A percentile compares a stretch with the other conserved stretches of the same genome.
Conservation (phyloP, 2,329 filamentous ascomycete species). For the Colletotrichum lupini region DNA sequence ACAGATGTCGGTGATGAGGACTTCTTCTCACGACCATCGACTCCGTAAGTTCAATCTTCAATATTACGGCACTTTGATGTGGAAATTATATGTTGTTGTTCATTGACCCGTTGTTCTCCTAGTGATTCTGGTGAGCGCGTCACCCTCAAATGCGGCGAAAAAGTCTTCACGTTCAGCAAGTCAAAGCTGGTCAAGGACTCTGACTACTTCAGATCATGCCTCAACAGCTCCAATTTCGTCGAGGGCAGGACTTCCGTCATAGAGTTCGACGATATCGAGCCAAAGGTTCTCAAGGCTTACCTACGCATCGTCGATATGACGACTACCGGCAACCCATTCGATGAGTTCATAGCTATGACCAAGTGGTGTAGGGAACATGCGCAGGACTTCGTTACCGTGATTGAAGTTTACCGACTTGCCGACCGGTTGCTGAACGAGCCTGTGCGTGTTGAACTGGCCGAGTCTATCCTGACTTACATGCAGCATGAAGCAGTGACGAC, state of each 20-base stretch:
- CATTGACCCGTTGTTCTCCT: not conserved
- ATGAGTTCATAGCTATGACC: too few relatives aligned
- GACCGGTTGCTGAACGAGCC: not conserved
- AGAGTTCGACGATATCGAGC: not conserved
- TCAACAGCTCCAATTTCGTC: not conserved
- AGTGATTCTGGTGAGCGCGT: not conserved
- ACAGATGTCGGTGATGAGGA: too few relatives aligned
- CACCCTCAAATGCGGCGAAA: not conserved
- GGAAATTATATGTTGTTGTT: not conserved
- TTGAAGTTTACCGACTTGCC: not conserved
- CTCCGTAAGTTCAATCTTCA: too few relatives aligned
- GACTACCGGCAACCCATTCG: too few relatives aligned
- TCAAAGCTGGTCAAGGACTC: not conserved
- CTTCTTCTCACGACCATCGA: too few relatives aligned
- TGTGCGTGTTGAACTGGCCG: not conserved
- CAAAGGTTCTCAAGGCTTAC: not conserved
- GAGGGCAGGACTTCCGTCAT: not conserved
- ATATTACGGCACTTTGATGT: too few relatives aligned
- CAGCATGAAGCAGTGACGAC: not conserved
- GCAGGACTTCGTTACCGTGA: not conserved
- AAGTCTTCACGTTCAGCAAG: not conserved
- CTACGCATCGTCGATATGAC: not conserved
- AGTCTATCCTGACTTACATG: not conserved
- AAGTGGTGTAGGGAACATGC: too few relatives aligned
- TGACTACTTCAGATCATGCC: not conserved